Conservation (phyloP, 2,329 filamentous ascomycete genomes). For the Parafenestella ontariensis region DNA sequence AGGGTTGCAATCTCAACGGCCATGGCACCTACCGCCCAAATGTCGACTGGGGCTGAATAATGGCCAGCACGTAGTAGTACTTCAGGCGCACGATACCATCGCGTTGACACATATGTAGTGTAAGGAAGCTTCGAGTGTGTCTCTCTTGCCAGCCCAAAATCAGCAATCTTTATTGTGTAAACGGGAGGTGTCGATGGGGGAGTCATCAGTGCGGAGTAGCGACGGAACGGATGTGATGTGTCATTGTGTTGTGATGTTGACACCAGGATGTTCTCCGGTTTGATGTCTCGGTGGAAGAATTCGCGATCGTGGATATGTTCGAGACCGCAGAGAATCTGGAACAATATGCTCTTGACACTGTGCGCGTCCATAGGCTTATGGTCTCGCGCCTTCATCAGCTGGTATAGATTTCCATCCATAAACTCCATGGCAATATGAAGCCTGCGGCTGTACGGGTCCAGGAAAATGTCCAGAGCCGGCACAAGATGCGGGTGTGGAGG, state of each 20-base stretch:
- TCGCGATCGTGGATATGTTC: conserved; percentile 97
- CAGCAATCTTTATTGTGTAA: conserved; percentile 97
- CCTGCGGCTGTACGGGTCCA: conserved; percentile 94
- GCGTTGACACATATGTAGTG: conserved; percentile 96
- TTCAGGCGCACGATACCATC: conserved; percentile 95
- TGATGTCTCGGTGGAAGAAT: conserved; percentile 99
- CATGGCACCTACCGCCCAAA: conserved; percentile 99
- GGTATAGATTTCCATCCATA: conserved; percentile 99
- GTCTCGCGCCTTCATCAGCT: conserved; percentile 97
- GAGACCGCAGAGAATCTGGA: conserved; percentile 93
- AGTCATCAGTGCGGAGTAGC: conserved; percentile 92
- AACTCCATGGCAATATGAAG: conserved; percentile 99
- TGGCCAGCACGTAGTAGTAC: conserved; percentile 92
- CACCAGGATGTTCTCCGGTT: conserved; percentile 97
- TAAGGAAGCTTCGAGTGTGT: conserved; percentile 96
- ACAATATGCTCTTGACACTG: conserved; percentile 97
- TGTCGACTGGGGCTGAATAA: conserved; percentile 97
- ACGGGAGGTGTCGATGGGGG: conserved; percentile 91
- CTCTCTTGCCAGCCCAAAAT: conserved; percentile 96
- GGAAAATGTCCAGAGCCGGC: conserved; percentile 97
- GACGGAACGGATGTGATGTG: conserved; percentile 81
- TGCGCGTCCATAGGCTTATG: conserved; percentile 90
- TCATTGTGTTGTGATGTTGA: conserved; percentile 88
- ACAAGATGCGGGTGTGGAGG: conserved; percentile 90
- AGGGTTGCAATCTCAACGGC: conserved; percentile 96